Evolutionary conservation across 768 basidiomycete species (phyloP), one percentile per base, ranked within the genome.

Genomic region (Serpula lacrymans): DNA sequence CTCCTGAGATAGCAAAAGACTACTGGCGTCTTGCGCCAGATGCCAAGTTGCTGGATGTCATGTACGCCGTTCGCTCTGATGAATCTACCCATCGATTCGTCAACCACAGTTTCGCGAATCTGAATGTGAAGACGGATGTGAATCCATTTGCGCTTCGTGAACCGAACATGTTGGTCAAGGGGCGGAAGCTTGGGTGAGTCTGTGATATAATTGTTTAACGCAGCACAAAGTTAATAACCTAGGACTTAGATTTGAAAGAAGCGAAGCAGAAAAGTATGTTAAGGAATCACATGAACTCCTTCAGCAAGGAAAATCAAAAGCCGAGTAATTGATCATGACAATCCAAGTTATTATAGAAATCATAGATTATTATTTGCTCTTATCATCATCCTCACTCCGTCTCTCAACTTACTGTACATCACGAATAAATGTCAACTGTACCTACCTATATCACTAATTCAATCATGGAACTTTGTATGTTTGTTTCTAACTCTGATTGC

Each of bases 31-130:
- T 95, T 23, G 56, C 61, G 2, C 65, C 76, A 3, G 59, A 85
- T 51, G 87, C 91, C 0, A 92, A 77, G 52, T 66, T 98, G 44
- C 68, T 90, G 14, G 95, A 97, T 52, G 84, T 95, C 34, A 74
- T 97, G 35, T 89, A 89, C 54, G 92, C 91, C 24, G 88, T 97
- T 24, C 77, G 94, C 52, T 90, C 88, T 12, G 94, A 97, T 61
- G 94, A 97, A 59, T 78, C 87, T 1, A 92, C 88, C 1, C 94
- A 98, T 55, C 75, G 91, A 36, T 97, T 97, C 54, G 91, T 95
- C 48, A 98, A 98, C 63, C 95, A 98, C 67, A 89, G 87, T 43
- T 70, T 98, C 25, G 95, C 93, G 3, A 93, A 92, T 64, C 71
- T 99, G 36, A 68, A 89, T 48, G 70, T 72, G 22, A 59, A 73